Percentiles rank a stretch among this genome's conserved stretches.
Evolutionary conservation across 116 monocot genomes (phyloP).

Genomic region (Posidonia oceanica): DNA sequence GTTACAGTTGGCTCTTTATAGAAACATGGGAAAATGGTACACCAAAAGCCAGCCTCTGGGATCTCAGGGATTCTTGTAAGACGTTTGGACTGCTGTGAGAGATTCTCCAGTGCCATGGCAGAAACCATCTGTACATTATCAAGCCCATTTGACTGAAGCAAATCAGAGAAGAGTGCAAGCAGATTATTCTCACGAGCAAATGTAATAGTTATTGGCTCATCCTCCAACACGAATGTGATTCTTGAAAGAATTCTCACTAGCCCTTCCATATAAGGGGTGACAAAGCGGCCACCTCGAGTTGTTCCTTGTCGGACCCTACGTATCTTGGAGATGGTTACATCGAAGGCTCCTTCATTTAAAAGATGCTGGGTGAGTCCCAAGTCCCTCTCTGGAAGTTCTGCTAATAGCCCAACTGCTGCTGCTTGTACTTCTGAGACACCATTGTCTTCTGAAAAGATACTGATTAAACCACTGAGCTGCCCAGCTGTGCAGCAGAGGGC

Average conservation of each 20-base stretch:
- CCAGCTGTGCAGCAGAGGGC: slow-evolving; percentile 43
- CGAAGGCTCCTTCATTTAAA: slow-evolving; percentile 40
- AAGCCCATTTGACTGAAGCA: slow-evolving; percentile 60
- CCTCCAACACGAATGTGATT: slow-evolving; percentile 53
- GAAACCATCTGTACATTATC: slow-evolving; percentile 64
- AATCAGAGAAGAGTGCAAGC: slow-evolving; percentile 43
- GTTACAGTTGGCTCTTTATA: slow-evolving; percentile 17
- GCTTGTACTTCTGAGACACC: slow-evolving; percentile 79
- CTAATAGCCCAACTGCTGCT: slow-evolving; percentile 51
- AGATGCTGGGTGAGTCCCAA: slow-evolving; percentile 45
- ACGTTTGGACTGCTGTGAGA: slow-evolving; percentile 53
- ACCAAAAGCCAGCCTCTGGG: slow-evolving; percentile 27
- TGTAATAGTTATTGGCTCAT: slow-evolving; percentile 33
- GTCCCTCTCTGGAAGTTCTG: slow-evolving; percentile 66
- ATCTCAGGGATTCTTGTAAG: slow-evolving; percentile 30
- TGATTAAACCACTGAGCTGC: slow-evolving; percentile 52
- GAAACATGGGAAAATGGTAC: slow-evolving; percentile 33
- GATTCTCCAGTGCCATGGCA: slow-evolving; percentile 63
- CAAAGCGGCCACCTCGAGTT: slow-evolving; percentile 41
- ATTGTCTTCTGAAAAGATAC: slow-evolving; percentile 45
- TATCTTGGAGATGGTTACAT: slow-evolving; percentile 36
- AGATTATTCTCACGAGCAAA: slow-evolving; percentile 57
- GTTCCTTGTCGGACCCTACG: slow-evolving; percentile 33
- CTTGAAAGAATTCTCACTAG: slow-evolving; percentile 62
- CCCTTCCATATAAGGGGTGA: slow-evolving; percentile 58